phyloP scores from a whole-genome alignment of 176 grass and related monocot species.

The Rhynchospora breviuscula region DNA sequence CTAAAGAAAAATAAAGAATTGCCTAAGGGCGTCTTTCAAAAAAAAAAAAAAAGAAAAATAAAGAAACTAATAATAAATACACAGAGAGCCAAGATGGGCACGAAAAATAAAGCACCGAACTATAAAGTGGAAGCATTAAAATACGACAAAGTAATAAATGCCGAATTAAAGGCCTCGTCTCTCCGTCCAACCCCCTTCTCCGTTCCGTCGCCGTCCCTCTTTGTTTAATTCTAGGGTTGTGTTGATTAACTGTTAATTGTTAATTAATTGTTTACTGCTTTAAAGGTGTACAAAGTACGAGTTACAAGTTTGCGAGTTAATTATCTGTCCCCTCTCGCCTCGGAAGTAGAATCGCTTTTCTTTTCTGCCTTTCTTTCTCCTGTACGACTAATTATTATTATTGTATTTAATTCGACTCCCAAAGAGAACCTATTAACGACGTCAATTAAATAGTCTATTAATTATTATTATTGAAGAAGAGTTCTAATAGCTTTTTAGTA shows the following conservation, averaged over 20 bases:
- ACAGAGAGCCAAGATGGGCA: slow-evolving; percentile 10
- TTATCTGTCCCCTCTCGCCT: slow-evolving; percentile 1
- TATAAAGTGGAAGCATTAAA: slow-evolving; percentile 19
- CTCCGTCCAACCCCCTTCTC: background rate
- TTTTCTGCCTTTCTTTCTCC: background rate
- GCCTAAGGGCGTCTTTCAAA: too few species aligned
- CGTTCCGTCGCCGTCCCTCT: slow-evolving; percentile 49
- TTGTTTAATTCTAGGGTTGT: slow-evolving; percentile 6
- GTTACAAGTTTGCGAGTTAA: slow-evolving; percentile 4
- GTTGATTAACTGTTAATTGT: slow-evolving; percentile 20
- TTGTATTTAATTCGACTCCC: background rate
- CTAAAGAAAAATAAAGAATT: background rate
- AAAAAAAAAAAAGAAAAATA: slow-evolving; percentile 1
- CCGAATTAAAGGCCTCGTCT: slow-evolving; percentile 18
- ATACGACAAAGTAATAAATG: slow-evolving; percentile 32
- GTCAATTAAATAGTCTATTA: background rate
- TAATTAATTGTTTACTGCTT: slow-evolving; percentile 1
- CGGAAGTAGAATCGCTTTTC: background rate
- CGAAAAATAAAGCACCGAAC: slow-evolving; percentile 14
- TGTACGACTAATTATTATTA: background rate
- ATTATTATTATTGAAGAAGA: background rate
- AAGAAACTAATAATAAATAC: background rate
- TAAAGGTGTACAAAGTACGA: background rate
- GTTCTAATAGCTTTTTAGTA: background rate
- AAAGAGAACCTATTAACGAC: background rate